These are phyloP conservation scores for Suillus sp. DNA, from an alignment of 768 basidiomycete genomes.

Conservation along the genomic window DNA sequence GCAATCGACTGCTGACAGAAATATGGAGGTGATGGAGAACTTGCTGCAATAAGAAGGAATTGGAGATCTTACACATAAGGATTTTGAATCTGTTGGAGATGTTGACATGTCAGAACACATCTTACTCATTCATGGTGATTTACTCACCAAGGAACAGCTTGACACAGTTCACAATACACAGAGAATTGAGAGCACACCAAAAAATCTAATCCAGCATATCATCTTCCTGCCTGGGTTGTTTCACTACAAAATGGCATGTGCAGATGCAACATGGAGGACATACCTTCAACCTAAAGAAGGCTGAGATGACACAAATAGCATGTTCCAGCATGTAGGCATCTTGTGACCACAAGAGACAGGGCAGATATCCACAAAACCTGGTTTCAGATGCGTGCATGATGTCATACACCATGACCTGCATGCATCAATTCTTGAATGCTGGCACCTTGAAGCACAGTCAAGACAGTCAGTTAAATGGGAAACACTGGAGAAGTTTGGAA, in stretches of 20 bases:
- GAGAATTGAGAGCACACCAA: conserved; percentile 32
- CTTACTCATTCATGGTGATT: conserved; percentile 28
- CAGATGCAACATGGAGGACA: conserved; percentile 20
- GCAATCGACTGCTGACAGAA: conserved; percentile 23
- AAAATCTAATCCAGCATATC: conserved; percentile 32
- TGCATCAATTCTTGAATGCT: conserved; percentile 6
- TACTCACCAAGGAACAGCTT: conserved; percentile 26
- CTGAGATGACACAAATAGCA: conserved; percentile 11
- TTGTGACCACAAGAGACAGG: conserved; percentile 35
- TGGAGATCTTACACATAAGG: background rate
- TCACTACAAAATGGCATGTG: conserved; percentile 33
- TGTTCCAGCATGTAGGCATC: conserved; percentile 25
- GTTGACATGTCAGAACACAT: conserved; percentile 17
- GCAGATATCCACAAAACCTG: conserved; percentile 36
- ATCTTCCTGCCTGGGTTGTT: conserved; percentile 39
- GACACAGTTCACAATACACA: conserved; percentile 19
- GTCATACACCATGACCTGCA: conserved; percentile 22
- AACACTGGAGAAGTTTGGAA: conserved; percentile 8
- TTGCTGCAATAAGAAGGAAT: conserved; percentile 13
- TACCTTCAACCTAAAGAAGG: conserved; percentile 19
- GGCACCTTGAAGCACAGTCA: background rate
- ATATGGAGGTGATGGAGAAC: conserved; percentile 24
- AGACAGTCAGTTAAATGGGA: background rate
- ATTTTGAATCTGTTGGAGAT: conserved; percentile 15
- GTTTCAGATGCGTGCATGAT: conserved; percentile 41